Conservation (phyloP, 176 grass and related monocot species). For the Triticum monococcum region DNA sequence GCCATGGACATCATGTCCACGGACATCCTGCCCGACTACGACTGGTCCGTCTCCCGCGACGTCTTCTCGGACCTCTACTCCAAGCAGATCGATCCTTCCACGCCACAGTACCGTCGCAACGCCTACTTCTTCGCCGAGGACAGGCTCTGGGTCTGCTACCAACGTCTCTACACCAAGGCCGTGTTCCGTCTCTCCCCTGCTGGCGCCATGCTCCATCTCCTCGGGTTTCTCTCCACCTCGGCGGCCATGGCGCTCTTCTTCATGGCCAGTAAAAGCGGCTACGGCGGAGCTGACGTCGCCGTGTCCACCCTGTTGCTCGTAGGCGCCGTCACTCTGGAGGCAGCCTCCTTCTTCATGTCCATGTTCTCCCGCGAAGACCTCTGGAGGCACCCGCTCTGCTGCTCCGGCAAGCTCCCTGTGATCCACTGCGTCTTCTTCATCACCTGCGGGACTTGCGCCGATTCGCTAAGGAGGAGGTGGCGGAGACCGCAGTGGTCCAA, state of each 20-base stretch:
- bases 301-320: constrained; percentile 10
- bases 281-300: not conserved
- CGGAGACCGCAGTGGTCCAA: constrained; percentile 9
- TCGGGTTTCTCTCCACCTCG: constrained; percentile 9
- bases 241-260: constrained; percentile 20
- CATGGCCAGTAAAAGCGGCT: not conserved
- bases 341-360: not conserved
- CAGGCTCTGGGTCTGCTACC: constrained; percentile 25
- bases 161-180: constrained; percentile 32
- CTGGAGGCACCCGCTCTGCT: constrained; percentile 29
- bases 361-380: constrained; percentile 15
- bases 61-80: constrained; percentile 17
- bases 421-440: not conserved
- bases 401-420: not conserved
- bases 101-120: not conserved
- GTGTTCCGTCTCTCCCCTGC: not conserved
- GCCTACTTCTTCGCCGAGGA: constrained; percentile 21
- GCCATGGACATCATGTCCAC: constrained; percentile 40
- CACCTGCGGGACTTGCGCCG: not conserved
- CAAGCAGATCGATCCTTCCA: not conserved
- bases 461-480: not conserved
- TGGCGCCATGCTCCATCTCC: constrained; percentile 3
- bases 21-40: constrained; percentile 33
- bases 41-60: constrained; percentile 34
- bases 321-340: constrained; percentile 16